Evolutionary conservation across 2,329 filamentous ascomycete species (phyloP).

Genomic region (Penicillium psychrosexuale): DNA sequence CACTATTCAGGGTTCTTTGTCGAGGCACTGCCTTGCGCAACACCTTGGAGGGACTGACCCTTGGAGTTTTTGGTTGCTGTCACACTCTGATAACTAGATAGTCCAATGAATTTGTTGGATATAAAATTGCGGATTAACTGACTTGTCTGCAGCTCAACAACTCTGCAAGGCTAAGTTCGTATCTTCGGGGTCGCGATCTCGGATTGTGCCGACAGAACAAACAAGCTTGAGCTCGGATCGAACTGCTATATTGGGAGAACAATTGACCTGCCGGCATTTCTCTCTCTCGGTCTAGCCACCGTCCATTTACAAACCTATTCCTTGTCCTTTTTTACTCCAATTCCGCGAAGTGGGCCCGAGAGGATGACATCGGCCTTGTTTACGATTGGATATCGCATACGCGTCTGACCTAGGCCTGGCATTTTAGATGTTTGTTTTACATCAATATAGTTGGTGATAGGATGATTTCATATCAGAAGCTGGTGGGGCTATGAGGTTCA

Average conservation of each 20-base stretch:
- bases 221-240: neutral
- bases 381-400: neutral
- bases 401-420: neutral
- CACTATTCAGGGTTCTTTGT: neutral
- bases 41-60: neutral
- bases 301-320: constrained; percentile 15
- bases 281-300: neutral
- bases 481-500: neutral
- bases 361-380: neutral
- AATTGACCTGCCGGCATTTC: neutral
- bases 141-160: neutral
- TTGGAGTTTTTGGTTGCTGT: neutral
- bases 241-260: constrained; percentile 11
- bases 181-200: neutral
- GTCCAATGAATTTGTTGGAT: neutral
- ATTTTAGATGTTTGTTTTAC: neutral
- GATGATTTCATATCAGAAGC: constrained; percentile 1
- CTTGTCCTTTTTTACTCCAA: neutral
- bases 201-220: neutral
- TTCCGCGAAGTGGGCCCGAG: neutral
- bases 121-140: neutral
- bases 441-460: constrained; percentile 3
- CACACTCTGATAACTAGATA: neutral
- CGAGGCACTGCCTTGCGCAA: neutral
- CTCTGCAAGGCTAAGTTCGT: neutral